Base-by-base conservation (phyloP, 306 rosid species). In the Amphicarpaea edgeworthii region DNA sequence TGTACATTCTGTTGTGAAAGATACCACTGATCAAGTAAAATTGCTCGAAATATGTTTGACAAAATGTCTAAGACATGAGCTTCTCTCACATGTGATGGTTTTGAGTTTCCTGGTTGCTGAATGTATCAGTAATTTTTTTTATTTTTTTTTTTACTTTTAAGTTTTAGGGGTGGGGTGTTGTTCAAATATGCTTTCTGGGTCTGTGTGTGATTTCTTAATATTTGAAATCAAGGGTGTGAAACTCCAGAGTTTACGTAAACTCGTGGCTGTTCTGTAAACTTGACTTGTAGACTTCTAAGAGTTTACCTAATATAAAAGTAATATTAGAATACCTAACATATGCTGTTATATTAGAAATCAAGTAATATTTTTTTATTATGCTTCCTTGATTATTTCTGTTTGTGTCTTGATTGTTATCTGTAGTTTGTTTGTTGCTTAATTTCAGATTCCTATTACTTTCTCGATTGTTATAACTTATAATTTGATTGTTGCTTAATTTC, bases 21-120 rank as follows among this genome's bases (percentile, higher is more conserved):
- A 17, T n/a, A 7, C 10, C 19, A 16, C 16, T 54, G 2, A 54
- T 7, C n/a, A 24, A 24, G 28, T 53, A 2, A 7, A 51, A 20
- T 51, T 59, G 42, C 42, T 58, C 41, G 0, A 26, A 28, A 26
- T 57, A 30, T 60, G 23, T 60, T 28, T 15, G 21, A 60, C 6
- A n/a, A 40, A 32, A 60, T 6, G 42, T 60, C 43, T 9, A 60
- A 60, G 67, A 60, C 67, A 30, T 60, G 7, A 61, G n/a, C 45
- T 61, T 0, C 43, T 3, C 12, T 60, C 3, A 15, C 66, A 30
- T 60, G 43, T 61, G 15, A 34, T 61, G 45, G 40, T 32, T 32
- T 30, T n/a, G 67, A 60, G 16, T 32, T 49, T 59, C 17, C 1
- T 57, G 19, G 64, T 26, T 60, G 43, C 45, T 15, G 6, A 60